phyloP scores from a whole-genome alignment of 306 rosid genomes.

The Fragaria nilgerrensis region DNA sequence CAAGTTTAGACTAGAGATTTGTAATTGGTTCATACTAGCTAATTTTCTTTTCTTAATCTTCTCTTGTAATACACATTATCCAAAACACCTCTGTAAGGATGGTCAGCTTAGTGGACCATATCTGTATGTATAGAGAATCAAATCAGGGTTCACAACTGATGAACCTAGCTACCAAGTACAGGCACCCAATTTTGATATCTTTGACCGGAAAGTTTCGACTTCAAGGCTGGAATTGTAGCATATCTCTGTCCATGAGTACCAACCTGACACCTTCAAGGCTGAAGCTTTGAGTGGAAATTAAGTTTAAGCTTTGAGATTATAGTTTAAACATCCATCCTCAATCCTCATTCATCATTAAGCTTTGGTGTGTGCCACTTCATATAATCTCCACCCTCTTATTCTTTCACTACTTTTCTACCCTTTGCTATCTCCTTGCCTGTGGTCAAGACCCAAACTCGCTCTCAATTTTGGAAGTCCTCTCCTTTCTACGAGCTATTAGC shows the following conservation, averaged over 20 bases:
- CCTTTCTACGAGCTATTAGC: neutral
- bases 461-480: neutral
- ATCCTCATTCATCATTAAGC: neutral
- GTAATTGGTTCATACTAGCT: too few species aligned
- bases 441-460: neutral
- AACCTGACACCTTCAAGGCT: neutral
- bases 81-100: too few species aligned
- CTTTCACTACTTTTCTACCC: neutral
- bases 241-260: neutral
- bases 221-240: neutral
- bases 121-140: too few species aligned
- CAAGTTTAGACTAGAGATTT: neutral
- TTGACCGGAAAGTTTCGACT: too few species aligned
- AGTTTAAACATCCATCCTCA: too few species aligned
- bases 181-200: neutral
- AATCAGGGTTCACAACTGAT: too few species aligned
- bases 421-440: neutral
- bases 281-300: neutral
- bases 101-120: too few species aligned
- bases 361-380: neutral
- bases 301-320: neutral
- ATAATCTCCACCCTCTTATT: neutral
- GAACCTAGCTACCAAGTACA: neutral
- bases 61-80: too few species aligned
- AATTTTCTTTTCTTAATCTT: too few species aligned